These are phyloP conservation scores for Rhytidhysteron rufulum DNA, from an alignment of 2,329 filamentous ascomycete genomes.

Conservation along the genomic window DNA sequence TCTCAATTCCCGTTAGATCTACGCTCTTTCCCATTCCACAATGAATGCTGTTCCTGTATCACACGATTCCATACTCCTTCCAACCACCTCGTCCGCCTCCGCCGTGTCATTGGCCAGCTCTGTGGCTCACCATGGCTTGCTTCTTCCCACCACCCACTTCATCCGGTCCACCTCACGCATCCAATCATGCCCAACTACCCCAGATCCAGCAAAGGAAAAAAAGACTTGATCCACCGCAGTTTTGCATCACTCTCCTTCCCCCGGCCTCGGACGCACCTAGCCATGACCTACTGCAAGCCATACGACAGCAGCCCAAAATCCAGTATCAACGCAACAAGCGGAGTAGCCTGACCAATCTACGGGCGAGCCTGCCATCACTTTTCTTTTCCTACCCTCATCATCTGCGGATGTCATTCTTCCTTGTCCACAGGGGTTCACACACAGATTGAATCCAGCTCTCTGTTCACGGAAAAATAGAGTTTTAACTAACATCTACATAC, in stretches of 20 bases:
- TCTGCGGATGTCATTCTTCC: neutral
- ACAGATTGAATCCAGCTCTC: too few relatives aligned
- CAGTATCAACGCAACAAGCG: neutral
- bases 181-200: slow-evolving; percentile 21
- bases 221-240: too few relatives aligned
- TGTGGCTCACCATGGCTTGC: neutral
- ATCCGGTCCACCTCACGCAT: slow-evolving; percentile 1
- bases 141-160: slow-evolving; percentile 3
- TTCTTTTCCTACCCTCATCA: neutral
- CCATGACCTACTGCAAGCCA: neutral
- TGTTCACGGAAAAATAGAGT: too few relatives aligned
- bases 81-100: neutral
- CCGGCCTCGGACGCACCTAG: too few relatives aligned
- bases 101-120: slow-evolving; percentile 6
- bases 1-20: neutral
- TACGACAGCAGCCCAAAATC: neutral
- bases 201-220: slow-evolving; percentile 11
- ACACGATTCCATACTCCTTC: slow-evolving; percentile 8
- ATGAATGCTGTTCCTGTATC: too few relatives aligned
- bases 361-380: neutral
- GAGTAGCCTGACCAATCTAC: neutral
- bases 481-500: too few relatives aligned
- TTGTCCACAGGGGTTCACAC: too few relatives aligned
- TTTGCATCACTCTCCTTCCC: too few relatives aligned
- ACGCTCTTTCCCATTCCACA: too few relatives aligned